These are phyloP conservation scores for Exophiala sideris DNA, from an alignment of 2,329 filamentous ascomycete species.

Conservation along the genomic window DNA sequence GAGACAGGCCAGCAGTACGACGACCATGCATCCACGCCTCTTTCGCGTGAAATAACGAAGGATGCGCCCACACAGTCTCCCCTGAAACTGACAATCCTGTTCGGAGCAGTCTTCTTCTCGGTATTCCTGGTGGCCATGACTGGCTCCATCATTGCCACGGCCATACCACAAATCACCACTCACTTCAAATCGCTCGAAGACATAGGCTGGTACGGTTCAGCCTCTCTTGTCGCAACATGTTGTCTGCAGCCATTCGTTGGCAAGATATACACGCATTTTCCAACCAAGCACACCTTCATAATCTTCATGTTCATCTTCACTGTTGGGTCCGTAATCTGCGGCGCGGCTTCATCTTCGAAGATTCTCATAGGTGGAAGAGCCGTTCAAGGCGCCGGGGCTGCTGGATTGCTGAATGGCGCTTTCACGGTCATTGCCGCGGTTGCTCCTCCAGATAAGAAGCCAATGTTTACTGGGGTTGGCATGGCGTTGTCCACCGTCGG, in stretches of 20 bases:
- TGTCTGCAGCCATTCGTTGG: conserved; percentile 48
- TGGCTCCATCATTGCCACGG: conserved; percentile 52
- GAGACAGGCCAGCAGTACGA: background rate
- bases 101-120: conserved; percentile 41
- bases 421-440: conserved; percentile 39
- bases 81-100: conserved; percentile 28
- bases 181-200: conserved; percentile 31
- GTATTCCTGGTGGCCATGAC: conserved; percentile 52
- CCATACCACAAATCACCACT: conserved; percentile 36
- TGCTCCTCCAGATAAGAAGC: conserved; percentile 34
- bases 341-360: conserved; percentile 30
- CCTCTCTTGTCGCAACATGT: conserved; percentile 37
- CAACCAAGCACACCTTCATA: conserved; percentile 34
- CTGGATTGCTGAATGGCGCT: conserved; percentile 39
- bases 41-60: background rate
- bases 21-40: background rate
- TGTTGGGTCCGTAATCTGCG: conserved; percentile 32
- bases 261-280: conserved; percentile 47
- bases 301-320: conserved; percentile 33
- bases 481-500: conserved; percentile 35
- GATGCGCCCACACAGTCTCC: background rate
- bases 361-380: conserved; percentile 35
- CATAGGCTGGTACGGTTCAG: conserved; percentile 34
- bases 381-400: conserved; percentile 34
- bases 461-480: conserved; percentile 36